Conservation (phyloP, 1,284 basidiomycete species). For the Phellinidium pouzarii region DNA sequence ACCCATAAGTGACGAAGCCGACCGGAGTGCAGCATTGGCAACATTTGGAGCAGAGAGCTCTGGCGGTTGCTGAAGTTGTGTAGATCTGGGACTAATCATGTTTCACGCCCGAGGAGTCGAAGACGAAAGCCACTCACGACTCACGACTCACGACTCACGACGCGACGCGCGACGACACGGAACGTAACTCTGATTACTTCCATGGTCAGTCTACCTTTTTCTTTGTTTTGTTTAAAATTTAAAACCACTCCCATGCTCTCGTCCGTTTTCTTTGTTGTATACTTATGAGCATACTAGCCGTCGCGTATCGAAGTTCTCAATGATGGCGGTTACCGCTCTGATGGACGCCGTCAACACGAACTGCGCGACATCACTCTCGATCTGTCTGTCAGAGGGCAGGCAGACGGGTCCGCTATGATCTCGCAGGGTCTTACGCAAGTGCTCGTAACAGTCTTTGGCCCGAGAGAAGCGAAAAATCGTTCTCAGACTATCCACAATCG, state of each 20-base stretch:
- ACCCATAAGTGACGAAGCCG: constrained; percentile 74
- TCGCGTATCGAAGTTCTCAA: constrained; percentile 87
- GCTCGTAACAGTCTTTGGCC: constrained; percentile 83
- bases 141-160: too few species aligned
- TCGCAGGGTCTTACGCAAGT: constrained; percentile 90
- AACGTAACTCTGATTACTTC: not conserved
- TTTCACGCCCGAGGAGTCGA: too few species aligned
- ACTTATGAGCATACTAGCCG: constrained; percentile 35
- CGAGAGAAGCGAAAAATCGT: constrained; percentile 77
- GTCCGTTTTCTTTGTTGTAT: not conserved
- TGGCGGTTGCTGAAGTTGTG: not conserved
- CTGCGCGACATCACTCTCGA: constrained; percentile 79
- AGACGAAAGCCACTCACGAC: too few species aligned
- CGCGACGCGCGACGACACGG: constrained; percentile 1
- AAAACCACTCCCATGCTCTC: too few species aligned
- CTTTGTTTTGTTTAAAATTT: too few species aligned
- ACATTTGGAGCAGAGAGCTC: constrained; percentile 1
- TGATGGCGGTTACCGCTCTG: constrained; percentile 83
- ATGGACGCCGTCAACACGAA: constrained; percentile 87
- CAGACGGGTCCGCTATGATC: constrained; percentile 82
- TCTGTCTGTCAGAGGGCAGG: constrained; percentile 67
- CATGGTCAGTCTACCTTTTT: constrained; percentile 12
- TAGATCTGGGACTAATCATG: constrained; percentile 7
- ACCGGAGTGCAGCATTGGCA: constrained; percentile 35
- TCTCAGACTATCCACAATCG: constrained; percentile 76